Evolutionary conservation across 2,329 filamentous ascomycete species (phyloP).

Genomic region (Verticillium zaregamsianum): DNA sequence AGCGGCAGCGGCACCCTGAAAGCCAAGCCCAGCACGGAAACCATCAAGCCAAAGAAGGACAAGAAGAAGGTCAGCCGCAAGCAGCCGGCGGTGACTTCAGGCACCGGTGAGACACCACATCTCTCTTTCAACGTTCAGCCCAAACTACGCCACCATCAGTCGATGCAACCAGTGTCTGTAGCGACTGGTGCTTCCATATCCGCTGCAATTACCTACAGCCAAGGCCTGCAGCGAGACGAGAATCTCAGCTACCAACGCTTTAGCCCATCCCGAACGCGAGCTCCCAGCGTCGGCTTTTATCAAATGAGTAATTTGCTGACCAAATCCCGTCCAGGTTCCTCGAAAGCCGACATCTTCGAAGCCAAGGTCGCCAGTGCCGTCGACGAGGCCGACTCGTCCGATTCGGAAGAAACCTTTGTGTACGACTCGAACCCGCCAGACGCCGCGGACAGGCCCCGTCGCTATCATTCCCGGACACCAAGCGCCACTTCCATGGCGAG

Average conservation of each 20-base stretch:
- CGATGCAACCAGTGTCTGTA: conserved; percentile 30
- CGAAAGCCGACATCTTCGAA: conserved; percentile 97
- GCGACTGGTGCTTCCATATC: conserved; percentile 25
- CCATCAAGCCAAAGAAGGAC: conserved; percentile 90
- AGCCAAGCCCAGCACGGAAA: conserved; percentile 88
- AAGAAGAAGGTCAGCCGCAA: conserved; percentile 79
- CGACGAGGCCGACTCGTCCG: conserved; percentile 92
- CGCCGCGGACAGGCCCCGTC: conserved; percentile 55
- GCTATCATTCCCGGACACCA: conserved; percentile 90
- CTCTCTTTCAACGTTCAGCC: conserved; percentile 17
- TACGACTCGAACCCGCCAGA: conserved; percentile 96
- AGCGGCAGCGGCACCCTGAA: conserved; percentile 70
- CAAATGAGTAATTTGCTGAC: conserved; percentile 42
- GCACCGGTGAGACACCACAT: conserved; percentile 60
- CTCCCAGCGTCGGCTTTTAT: conserved; percentile 27
- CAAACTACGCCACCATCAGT: conserved; percentile 35
- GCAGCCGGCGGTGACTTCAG: conserved; percentile 63
- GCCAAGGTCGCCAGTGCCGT: conserved; percentile 94
- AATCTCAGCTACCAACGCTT: conserved; percentile 17
- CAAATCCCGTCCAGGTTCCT: conserved; percentile 60
- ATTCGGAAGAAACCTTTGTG: conserved; percentile 97
- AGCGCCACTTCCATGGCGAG: conserved; percentile 83
- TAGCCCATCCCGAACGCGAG: conserved; percentile 16
- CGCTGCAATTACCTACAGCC: conserved; percentile 27
- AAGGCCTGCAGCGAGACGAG: conserved; percentile 27